Evolutionary conservation across 2,329 filamentous ascomycete genomes (phyloP).

Genomic region (Penicillium sp.): DNA sequence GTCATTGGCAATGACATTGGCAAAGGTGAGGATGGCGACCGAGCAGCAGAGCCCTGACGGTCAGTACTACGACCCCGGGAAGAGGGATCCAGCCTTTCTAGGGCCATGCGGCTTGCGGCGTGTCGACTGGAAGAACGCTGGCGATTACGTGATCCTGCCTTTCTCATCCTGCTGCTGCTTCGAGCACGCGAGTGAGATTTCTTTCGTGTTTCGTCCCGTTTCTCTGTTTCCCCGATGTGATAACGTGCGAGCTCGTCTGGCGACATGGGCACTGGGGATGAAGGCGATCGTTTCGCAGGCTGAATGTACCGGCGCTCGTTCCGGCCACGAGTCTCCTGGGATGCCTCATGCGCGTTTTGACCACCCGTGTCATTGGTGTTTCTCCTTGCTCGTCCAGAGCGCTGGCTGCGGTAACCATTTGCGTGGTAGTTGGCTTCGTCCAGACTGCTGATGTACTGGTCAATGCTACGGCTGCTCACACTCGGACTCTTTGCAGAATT

Average conservation of each 20-base stretch:
- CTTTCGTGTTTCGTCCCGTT: conserved; percentile 42
- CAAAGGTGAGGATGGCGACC: conserved; percentile 78
- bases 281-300: conserved; percentile 80
- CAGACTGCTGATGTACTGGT: conserved; percentile 83
- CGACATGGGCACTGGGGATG: conserved; percentile 91
- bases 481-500: conserved; percentile 56
- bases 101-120: conserved; percentile 37
- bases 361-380: conserved; percentile 45
- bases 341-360: conserved; percentile 59
- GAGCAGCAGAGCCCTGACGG: conserved; percentile 57
- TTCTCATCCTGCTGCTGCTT: conserved; percentile 56
- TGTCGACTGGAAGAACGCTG: conserved; percentile 46
- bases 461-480: conserved; percentile 65
- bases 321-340: conserved; percentile 67
- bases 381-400: conserved; percentile 54
- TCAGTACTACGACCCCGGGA: conserved; percentile 62
- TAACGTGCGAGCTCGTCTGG: conserved; percentile 69
- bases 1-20: conserved; percentile 64
- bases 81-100: conserved; percentile 16
- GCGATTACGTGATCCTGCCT: conserved; percentile 34
- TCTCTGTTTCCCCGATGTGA: conserved; percentile 45
- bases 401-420: conserved; percentile 49
- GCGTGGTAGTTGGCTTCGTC: conserved; percentile 70
- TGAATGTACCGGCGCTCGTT: conserved; percentile 66
- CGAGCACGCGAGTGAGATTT: conserved; percentile 31